Conservation (phyloP, 345 rosid species). For the Citrus mangshanensis region DNA sequence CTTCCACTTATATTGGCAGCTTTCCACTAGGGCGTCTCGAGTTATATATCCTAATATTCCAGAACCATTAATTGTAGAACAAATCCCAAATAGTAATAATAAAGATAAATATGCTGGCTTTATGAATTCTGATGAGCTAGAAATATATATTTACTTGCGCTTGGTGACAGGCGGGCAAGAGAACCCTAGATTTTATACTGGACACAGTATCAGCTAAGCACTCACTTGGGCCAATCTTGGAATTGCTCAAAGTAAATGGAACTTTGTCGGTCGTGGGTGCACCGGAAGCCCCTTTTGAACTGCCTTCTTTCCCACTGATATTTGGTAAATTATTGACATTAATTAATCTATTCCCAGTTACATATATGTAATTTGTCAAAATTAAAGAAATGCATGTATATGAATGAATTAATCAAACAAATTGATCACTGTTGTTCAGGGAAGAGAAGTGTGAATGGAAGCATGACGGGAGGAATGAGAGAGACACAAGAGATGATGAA, state of each 20-base stretch:
- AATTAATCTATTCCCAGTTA: too few relatives aligned
- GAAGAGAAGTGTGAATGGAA: conserved; percentile 51
- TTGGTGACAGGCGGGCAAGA: conserved; percentile 31
- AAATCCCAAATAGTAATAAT: too few relatives aligned
- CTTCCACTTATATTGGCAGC: too few relatives aligned
- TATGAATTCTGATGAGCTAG: background rate
- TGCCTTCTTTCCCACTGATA: conserved; percentile 56
- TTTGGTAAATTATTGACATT: conserved; percentile 30
- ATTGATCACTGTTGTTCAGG: conserved; percentile 19
- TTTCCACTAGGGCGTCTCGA: too few relatives aligned
- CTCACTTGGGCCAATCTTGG: conserved; percentile 44
- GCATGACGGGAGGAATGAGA: conserved; percentile 48
- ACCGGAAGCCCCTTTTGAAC: conserved; percentile 42
- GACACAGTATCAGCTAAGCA: conserved; percentile 59
- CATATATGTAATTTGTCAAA: too few relatives aligned
- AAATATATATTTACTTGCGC: too few relatives aligned
- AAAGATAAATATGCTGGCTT: too few relatives aligned
- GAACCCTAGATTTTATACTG: conserved; percentile 47
- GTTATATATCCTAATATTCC: too few relatives aligned
- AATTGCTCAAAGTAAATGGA: conserved; percentile 52
- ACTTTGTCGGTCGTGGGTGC: conserved; percentile 47
- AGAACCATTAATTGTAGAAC: too few relatives aligned
- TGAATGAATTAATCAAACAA: background rate
- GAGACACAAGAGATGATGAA: conserved; percentile 68
- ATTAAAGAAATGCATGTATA: background rate